Evolutionary conservation across 1,284 basidiomycete genomes (phyloP), one percentile per base, ranked within the genome.

Genomic region (Rhodotorula sp.): DNA sequence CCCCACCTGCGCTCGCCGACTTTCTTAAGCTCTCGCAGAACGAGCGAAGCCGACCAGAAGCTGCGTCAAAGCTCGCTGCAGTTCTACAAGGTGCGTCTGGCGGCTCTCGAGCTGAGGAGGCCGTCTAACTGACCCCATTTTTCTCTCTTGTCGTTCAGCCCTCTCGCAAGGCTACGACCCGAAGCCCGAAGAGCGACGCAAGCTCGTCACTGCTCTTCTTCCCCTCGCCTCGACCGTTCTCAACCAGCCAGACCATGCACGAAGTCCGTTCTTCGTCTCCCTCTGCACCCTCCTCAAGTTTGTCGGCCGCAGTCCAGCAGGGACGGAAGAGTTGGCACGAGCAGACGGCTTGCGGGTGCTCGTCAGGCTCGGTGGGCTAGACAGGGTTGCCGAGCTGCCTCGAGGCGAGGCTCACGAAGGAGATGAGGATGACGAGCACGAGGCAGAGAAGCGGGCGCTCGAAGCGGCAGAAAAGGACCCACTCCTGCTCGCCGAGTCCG

Each of bases 281-380:
- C 58, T 65, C 47, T 51, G 61, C 30, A 50, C 64, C 30, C 52
- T 67, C 22, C 26, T 75, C 62, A 75, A 75, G 44, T 34, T 69
- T 28, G 60, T 75, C 46, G 73, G 73, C 1, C 65, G 73, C 20
- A 61, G 37, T 22, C 60, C 73, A 0, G 71, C 70, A 15, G 73
- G 73, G 3, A 65, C 58, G 30, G 73, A 73, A 26, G 59, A 72
- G 13, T 67, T 75, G 59, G 62, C 53, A 0, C 55, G 70, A 4
- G 26, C 57, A 28, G 48, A 62, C 20, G 71, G 67, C 2, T 48
- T 75, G 28, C 16, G 15, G 20, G 22, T 22, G 13, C 62, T 75
- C 4, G 28, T 72, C 16, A 26, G 18, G 2, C 59, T 66, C 11
- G 69, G 73, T 2, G 73, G 73, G 10, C 56, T 75, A 20, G 40